Evolutionary conservation across 176 grass and related monocot species (phyloP).

Genomic region (Echinochloa phyllopogon): DNA sequence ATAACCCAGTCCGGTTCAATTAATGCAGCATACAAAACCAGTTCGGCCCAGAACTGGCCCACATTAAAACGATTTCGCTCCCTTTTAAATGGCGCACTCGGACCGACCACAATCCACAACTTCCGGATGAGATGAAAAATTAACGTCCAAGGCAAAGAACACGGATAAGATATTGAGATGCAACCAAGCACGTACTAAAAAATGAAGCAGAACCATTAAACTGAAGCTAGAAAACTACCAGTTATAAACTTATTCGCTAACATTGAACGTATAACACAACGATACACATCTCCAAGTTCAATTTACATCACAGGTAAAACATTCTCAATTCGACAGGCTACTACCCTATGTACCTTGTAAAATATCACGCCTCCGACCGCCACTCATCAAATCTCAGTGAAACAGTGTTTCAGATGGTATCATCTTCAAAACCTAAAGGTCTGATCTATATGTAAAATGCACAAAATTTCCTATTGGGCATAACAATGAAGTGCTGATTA

Average conservation of each 20-base stretch:
- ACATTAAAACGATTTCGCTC: no score
- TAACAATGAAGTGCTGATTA: constrained; percentile 11
- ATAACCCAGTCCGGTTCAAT: no score
- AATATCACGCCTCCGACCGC: constrained; percentile 22
- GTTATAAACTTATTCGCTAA: constrained; percentile 1
- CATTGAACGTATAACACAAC: constrained; percentile 14
- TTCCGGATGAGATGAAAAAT: no score
- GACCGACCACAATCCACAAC: no score
- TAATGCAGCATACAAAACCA: no score
- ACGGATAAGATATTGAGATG: no score
- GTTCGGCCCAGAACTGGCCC: no score
- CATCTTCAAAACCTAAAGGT: constrained; percentile 17
- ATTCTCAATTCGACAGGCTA: constrained; percentile 16
- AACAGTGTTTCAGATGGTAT: constrained; percentile 1
- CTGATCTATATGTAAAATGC: constrained; percentile 23
- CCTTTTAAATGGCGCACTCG: no score
- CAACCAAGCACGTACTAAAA: background rate
- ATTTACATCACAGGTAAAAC: constrained; percentile 33
- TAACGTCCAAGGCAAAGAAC: no score
- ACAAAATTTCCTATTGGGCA: constrained; percentile 54
- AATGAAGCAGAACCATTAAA: background rate
- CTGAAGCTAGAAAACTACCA: background rate
- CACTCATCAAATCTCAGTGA: constrained; percentile 9
- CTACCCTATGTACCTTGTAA: constrained; percentile 44
- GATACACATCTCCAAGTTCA: constrained; percentile 40